phyloP scores from a whole-genome alignment of 1,139 yeast genomes.

The Taphrina deformans region DNA sequence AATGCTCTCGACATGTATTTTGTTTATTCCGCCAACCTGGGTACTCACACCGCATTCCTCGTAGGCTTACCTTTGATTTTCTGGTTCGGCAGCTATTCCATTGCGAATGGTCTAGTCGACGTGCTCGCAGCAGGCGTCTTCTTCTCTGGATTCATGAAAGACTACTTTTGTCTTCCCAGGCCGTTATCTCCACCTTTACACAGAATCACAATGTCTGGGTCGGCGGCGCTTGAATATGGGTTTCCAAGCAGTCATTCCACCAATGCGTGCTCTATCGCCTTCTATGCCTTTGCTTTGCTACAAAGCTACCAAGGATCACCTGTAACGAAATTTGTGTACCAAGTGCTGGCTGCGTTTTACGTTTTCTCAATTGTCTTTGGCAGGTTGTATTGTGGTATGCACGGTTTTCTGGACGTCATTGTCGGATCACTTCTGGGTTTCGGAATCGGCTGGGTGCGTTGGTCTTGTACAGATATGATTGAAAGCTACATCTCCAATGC shows the following conservation, averaged over 20 bases:
- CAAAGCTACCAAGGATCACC: conserved; percentile 20
- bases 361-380: conserved; percentile 72
- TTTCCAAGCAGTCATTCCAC: conserved; percentile 93
- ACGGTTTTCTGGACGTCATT: conserved; percentile 68
- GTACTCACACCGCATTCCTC: conserved; percentile 91
- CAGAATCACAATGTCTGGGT: conserved; percentile 82
- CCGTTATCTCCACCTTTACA: conserved; percentile 91
- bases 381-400: conserved; percentile 95
- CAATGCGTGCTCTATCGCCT: conserved; percentile 67
- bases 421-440: conserved; percentile 69
- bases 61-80: conserved; percentile 79
- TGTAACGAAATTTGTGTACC: conserved; percentile 33
- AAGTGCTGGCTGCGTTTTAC: conserved; percentile 50
- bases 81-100: conserved; percentile 71
- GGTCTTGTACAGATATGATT: conserved; percentile 34
- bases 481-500: conserved; percentile 36
- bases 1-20: conserved; percentile 65
- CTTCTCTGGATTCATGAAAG: conserved; percentile 74
- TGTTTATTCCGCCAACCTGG: conserved; percentile 85
- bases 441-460: conserved; percentile 43
- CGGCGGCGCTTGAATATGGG: conserved; percentile 91
- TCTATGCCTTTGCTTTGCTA: conserved; percentile 35
- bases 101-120: conserved; percentile 63
- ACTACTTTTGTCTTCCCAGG: conserved; percentile 82
- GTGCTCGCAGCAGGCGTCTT: conserved; percentile 84